phyloP scores from a whole-genome alignment of 305 asterid genomes.

The Solanum hybrid region DNA sequence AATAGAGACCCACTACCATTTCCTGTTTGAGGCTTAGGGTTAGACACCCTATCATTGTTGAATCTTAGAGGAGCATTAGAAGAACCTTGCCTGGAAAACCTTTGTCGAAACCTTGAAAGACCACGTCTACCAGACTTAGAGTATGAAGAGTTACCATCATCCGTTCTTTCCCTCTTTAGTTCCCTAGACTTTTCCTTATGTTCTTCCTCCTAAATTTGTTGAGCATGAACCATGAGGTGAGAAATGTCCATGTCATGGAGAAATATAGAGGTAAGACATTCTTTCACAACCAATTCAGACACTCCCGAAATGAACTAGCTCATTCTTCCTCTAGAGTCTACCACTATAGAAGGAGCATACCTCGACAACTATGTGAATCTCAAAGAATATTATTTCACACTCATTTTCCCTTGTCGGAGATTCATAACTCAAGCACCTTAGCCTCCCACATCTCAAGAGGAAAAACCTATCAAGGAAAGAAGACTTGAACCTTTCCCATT shows the following conservation, averaged over 20 bases:
- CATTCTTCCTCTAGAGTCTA: not conserved
- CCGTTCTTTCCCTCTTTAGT: not conserved
- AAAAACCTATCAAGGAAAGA: not conserved
- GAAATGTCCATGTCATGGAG: not conserved
- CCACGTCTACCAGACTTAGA: not conserved
- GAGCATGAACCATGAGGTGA: not conserved
- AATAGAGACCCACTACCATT: not conserved
- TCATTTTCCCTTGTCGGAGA: not conserved
- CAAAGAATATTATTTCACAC: not conserved
- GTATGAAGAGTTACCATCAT: not conserved
- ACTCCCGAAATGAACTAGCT: not conserved
- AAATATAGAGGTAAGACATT: not conserved
- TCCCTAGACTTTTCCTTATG: not conserved
- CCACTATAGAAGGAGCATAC: not conserved
- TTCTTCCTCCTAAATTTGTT: not conserved
- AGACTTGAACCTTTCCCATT: not conserved
- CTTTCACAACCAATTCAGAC: not conserved
- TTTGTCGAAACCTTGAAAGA: not conserved
- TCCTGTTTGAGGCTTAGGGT: not conserved
- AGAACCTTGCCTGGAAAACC: too few relatives aligned
- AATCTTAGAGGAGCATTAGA: not conserved
- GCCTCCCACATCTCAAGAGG: not conserved
- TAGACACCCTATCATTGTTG: not conserved
- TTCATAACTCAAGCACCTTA: not conserved
- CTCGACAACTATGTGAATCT: not conserved